Conservation (phyloP, 345 rosid species). For the Bruguiera gymnorhiza region DNA sequence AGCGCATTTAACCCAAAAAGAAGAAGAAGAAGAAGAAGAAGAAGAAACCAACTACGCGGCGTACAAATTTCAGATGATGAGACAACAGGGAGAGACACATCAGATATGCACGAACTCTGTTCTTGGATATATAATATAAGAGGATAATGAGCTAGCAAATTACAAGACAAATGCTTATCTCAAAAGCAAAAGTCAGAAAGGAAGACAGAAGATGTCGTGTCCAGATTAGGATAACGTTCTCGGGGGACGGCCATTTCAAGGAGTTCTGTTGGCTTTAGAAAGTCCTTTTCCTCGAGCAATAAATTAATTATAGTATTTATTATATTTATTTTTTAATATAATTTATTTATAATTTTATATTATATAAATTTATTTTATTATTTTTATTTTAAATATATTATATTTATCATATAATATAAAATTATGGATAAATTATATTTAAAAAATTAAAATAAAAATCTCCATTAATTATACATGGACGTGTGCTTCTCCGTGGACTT, state of each 20-base stretch:
- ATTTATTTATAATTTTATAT: too few relatives aligned
- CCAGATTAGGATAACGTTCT: background rate
- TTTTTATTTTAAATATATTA: too few relatives aligned
- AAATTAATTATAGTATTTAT: background rate
- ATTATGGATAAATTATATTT: too few relatives aligned
- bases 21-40: too few relatives aligned
- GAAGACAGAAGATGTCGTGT: slow-evolving; percentile 4
- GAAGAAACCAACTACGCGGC: background rate
- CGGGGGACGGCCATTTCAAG: background rate
- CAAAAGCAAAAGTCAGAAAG: slow-evolving; percentile 7
- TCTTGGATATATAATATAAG: background rate
- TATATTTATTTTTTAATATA: too few relatives aligned
- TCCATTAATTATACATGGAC: background rate
- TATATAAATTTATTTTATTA: too few relatives aligned
- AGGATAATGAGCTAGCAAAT: background rate
- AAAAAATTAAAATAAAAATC: too few relatives aligned
- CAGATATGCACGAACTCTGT: background rate
- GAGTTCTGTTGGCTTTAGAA: background rate
- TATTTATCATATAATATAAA: too few relatives aligned
- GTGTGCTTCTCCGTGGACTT: slow-evolving; percentile 3
- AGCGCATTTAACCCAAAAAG: too few relatives aligned
- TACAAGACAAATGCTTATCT: background rate
- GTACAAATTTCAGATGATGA: background rate
- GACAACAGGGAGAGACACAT: background rate
- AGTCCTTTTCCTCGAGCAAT: background rate